These are phyloP conservation scores for Nannochloris sp. DNA, from an alignment of 139 green algal genomes.

Conservation along the genomic window DNA sequence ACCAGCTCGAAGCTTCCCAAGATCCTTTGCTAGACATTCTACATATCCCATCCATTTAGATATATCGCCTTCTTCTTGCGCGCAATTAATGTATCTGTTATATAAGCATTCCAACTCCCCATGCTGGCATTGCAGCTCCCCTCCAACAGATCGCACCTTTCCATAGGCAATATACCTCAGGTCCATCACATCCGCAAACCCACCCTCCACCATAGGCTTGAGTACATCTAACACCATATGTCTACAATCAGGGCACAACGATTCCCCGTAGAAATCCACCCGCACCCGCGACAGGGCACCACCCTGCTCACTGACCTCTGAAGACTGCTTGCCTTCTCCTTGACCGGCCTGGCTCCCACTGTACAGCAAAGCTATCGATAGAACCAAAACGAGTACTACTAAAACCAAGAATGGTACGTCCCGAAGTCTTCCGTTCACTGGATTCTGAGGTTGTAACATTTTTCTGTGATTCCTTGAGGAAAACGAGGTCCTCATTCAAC, in stretches of 20 bases:
- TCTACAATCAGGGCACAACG: conserved; percentile 25
- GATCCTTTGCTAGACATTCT: conserved; percentile 21
- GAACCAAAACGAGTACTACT: too few species aligned
- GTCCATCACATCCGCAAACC: conserved; percentile 9
- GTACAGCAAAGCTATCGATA: too few species aligned
- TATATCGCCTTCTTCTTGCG: conserved; percentile 10
- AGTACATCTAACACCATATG: conserved; percentile 27
- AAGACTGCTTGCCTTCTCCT: not conserved
- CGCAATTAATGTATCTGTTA: conserved; percentile 24
- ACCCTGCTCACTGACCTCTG: not conserved
- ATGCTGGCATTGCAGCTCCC: conserved; percentile 17
- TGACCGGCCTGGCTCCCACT: not conserved
- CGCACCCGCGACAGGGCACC: not conserved
- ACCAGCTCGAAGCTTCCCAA: conserved; percentile 1
- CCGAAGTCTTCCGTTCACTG: too few species aligned
- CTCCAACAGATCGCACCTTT: conserved; percentile 15
- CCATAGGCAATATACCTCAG: conserved; percentile 20
- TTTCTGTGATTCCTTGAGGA: too few species aligned
- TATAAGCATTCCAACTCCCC: conserved; percentile 23
- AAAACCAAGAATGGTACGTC: too few species aligned
- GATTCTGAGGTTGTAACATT: too few species aligned
- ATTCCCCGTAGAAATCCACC: conserved; percentile 24
- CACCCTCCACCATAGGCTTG: conserved; percentile 17
- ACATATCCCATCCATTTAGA: conserved; percentile 19
- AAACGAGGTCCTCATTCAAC: too few species aligned